Evolutionary conservation across 345 rosid species (phyloP).

Genomic region (Tarenaya hassleriana): DNA sequence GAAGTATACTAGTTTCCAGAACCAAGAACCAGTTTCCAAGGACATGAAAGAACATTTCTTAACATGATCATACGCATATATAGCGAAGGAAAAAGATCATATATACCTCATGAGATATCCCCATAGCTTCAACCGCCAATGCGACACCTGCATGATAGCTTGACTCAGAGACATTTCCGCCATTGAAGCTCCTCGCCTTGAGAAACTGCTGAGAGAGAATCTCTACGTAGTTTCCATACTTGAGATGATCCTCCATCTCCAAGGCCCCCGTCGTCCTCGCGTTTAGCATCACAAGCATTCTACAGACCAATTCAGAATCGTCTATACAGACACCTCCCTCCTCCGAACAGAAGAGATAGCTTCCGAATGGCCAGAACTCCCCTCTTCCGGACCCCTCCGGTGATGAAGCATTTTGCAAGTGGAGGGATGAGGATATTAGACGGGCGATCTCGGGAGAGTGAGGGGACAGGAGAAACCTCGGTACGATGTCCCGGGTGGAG

Average conservation of each 20-base stretch:
- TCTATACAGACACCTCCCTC: slow-evolving; percentile 75
- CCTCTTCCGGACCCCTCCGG: slow-evolving; percentile 1
- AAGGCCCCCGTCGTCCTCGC: slow-evolving; percentile 26
- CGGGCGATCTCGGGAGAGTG: slow-evolving; percentile 20
- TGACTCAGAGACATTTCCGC: slow-evolving; percentile 35
- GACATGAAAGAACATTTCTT: too few relatives aligned
- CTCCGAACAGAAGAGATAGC: slow-evolving; percentile 55
- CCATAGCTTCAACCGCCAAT: slow-evolving; percentile 59
- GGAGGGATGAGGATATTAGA: slow-evolving; percentile 1
- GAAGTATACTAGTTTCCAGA: too few relatives aligned
- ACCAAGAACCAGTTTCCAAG: too few relatives aligned
- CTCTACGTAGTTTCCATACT: slow-evolving; percentile 44
- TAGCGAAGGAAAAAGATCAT: neutral
- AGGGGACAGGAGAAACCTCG: slow-evolving; percentile 43
- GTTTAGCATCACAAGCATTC: slow-evolving; percentile 42
- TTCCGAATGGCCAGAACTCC: slow-evolving; percentile 65
- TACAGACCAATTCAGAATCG: slow-evolving; percentile 42
- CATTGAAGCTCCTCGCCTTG: slow-evolving; percentile 33
- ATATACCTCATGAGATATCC: slow-evolving; percentile 39
- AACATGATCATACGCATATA: slow-evolving; percentile 3
- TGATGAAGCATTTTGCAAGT: neutral
- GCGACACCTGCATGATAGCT: slow-evolving; percentile 58
- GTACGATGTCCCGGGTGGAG: slow-evolving; percentile 48
- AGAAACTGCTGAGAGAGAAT: slow-evolving; percentile 36
- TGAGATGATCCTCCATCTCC: slow-evolving; percentile 51